A percentile compares a stretch with the other conserved stretches of the same genome.
phyloP scores from a whole-genome alignment of 306 rosid species.

The Pyrus communis region DNA sequence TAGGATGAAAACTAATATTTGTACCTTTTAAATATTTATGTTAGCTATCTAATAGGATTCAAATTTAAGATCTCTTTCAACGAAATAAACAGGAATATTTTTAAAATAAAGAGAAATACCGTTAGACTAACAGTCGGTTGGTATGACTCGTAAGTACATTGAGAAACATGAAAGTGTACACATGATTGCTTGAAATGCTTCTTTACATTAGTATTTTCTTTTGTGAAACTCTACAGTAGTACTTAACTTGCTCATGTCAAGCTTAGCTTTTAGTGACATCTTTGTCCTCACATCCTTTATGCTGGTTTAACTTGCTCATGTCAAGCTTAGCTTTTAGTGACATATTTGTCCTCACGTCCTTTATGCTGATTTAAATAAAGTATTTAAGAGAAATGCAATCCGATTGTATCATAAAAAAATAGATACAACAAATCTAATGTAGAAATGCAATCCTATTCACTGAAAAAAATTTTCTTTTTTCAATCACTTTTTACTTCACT shows the following conservation, averaged over 20 bases:
- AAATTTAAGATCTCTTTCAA: not conserved
- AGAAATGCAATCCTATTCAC: not conserved
- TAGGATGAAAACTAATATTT: not conserved
- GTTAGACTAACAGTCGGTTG: not conserved
- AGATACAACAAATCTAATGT: not conserved
- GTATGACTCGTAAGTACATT: not conserved
- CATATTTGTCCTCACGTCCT: conserved; percentile 24
- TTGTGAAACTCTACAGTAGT: not conserved
- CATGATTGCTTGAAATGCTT: not conserved
- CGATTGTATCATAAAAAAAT: not conserved
- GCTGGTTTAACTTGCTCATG: not conserved
- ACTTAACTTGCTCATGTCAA: not conserved
- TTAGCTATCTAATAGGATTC: too few species aligned
- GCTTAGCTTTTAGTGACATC: conserved; percentile 24
- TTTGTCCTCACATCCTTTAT: conserved; percentile 24
- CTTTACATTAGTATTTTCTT: not conserved
- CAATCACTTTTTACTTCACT: too few species aligned
- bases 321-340: conserved; percentile 23
- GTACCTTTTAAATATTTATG: not conserved
- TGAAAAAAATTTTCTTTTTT: too few species aligned
- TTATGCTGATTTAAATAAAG: conserved; percentile 10
- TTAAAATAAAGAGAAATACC: too few species aligned
- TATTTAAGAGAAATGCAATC: not conserved
- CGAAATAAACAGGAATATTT: too few species aligned
- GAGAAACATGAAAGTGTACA: not conserved